These are phyloP conservation scores for Aphanomyces cochlioides DNA, from an alignment of 352 stramenopile species.

Conservation along the genomic window DNA sequence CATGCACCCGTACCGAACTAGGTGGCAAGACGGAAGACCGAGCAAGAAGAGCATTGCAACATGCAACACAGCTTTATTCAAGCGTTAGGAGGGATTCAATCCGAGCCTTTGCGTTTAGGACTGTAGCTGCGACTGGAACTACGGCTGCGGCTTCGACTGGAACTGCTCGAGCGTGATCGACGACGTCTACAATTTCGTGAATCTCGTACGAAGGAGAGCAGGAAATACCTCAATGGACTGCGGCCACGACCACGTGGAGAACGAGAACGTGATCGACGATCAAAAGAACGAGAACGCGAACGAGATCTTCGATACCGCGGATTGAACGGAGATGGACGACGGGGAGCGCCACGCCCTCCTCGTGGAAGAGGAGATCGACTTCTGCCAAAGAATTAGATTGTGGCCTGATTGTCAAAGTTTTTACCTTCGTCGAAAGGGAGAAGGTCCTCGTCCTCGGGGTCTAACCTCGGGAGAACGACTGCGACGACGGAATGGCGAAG, in stretches of 20 bases:
- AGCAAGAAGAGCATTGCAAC: no score
- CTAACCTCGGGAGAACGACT: conserved; percentile 7
- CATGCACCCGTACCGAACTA: no score
- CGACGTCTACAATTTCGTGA: conserved; percentile 14
- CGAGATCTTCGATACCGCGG: conserved; percentile 32
- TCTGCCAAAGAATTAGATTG: not conserved
- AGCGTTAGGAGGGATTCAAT: no score
- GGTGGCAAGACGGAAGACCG: no score
- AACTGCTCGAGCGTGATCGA: conserved; percentile 30
- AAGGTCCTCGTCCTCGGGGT: conserved; percentile 32
- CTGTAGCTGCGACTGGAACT: conserved; percentile 33
- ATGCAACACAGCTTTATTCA: no score
- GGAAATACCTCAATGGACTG: conserved; percentile 18
- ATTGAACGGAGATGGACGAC: conserved; percentile 35
- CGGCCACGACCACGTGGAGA: conserved; percentile 19
- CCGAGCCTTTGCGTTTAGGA: conserved; percentile 9
- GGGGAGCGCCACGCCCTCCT: not conserved
- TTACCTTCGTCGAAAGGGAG: conserved; percentile 46
- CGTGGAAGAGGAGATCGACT: conserved; percentile 28
- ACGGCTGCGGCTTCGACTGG: conserved; percentile 35
- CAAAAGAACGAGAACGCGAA: conserved; percentile 41
- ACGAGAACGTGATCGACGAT: conserved; percentile 39
- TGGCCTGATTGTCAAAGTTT: not conserved
- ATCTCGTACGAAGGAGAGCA: not conserved
- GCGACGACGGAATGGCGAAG: not conserved